Evolutionary conservation across 345 rosid species (phyloP).

Genomic region (Toxicodendron radicans): DNA sequence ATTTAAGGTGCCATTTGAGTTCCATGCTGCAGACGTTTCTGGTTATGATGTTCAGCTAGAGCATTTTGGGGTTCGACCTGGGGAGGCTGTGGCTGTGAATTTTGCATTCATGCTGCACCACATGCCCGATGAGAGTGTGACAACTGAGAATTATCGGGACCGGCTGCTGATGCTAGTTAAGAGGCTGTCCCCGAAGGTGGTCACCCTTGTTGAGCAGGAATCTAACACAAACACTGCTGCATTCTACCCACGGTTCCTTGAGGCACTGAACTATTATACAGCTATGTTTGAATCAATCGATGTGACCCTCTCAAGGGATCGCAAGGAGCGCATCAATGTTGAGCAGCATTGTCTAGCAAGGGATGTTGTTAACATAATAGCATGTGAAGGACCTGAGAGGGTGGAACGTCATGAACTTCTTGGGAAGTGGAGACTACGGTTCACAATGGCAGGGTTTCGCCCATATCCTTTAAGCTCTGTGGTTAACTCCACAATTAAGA

Average conservation of each 20-base stretch:
- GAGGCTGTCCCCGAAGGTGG: conserved; percentile 75
- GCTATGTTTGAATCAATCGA: conserved; percentile 96
- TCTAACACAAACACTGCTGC: conserved; percentile 89
- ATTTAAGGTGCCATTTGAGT: conserved; percentile 81
- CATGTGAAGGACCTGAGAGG: conserved; percentile 89
- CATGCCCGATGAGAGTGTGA: conserved; percentile 90
- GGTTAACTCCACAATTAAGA: conserved; percentile 69
- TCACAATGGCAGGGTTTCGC: conserved; percentile 79
- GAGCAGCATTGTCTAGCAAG: conserved; percentile 93
- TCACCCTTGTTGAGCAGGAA: conserved; percentile 91
- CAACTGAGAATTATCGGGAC: conserved; percentile 75
- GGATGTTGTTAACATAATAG: conserved; percentile 84
- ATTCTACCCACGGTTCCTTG: conserved; percentile 75
- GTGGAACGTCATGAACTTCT: conserved; percentile 81
- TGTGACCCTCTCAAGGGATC: conserved; percentile 65
- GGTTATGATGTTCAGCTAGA: conserved; percentile 49
- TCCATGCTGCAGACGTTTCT: conserved; percentile 56
- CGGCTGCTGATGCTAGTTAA: conserved; percentile 67
- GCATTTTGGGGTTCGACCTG: conserved; percentile 46
- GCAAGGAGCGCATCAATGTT: conserved; percentile 72
- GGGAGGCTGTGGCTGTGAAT: conserved; percentile 84
- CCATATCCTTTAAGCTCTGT: conserved; percentile 77
- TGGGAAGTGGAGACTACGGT: conserved; percentile 82
- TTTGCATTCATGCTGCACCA: conserved; percentile 84
- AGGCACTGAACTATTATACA: conserved; percentile 66